Conservation (phyloP, 495 filamentous ascomycete species). For the Aspergillus cristatus region DNA sequence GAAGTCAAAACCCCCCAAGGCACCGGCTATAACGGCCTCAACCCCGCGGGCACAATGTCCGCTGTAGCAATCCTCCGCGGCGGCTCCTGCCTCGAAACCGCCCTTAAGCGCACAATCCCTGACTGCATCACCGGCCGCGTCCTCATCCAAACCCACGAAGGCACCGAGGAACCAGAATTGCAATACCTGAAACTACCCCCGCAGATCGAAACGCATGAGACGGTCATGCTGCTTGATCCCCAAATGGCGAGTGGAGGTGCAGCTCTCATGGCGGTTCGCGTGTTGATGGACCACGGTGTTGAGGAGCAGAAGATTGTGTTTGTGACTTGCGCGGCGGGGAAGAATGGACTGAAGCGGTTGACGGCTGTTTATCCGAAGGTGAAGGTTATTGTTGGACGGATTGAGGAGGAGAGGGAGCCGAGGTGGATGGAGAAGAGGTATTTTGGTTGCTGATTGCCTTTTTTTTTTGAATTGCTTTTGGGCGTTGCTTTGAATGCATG, state of each 20-base stretch:
- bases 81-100: conserved; percentile 78
- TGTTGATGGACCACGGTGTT: conserved; percentile 92
- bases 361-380: conserved; percentile 80
- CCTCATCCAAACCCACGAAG: conserved; percentile 79
- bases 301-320: conserved; percentile 75
- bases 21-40: conserved; percentile 57
- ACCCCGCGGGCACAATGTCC: conserved; percentile 58
- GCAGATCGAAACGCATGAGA: conserved; percentile 59
- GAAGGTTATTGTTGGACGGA: conserved; percentile 69
- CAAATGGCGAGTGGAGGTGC: conserved; percentile 93
- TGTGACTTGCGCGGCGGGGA: conserved; percentile 79
- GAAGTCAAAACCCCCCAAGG: conserved; percentile 61
- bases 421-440: conserved; percentile 80
- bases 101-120: conserved; percentile 77
- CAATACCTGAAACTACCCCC: conserved; percentile 74
- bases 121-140: conserved; percentile 85
- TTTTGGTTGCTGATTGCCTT: conserved; percentile 54
- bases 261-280: conserved; percentile 91
- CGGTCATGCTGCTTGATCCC: conserved; percentile 79
- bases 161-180: conserved; percentile 81
- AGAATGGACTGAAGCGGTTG: conserved; percentile 69
- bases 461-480: background rate
- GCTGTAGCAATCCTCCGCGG: conserved; percentile 85
- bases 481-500: background rate
- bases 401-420: conserved; percentile 65